Base-by-base conservation (phyloP, 805 yeast genomes). In the Starmera caribaea region DNA sequence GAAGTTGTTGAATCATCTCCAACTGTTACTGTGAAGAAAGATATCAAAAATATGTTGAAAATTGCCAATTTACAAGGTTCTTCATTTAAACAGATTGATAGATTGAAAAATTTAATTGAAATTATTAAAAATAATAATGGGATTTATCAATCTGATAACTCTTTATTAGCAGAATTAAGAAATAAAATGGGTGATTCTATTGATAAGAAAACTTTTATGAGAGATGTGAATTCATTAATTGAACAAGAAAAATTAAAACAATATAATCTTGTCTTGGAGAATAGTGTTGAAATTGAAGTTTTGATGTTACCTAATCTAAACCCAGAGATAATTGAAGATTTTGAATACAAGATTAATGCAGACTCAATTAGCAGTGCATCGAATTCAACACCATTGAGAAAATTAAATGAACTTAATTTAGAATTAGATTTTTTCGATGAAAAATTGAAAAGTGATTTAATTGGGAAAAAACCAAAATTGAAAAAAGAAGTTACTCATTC, bases 151-250 rank as follows among this genome's bases (percentile, higher is more conserved):
- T 60, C 72, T 1, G 69, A 73, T n/a, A 51, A 48, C 13, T 58
- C 53, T 9, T 59, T 79, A 30, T 51, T 63, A 31, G 62, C 59
- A 9, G 55, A 50, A 5, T 47, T 79, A 2, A 65, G 74, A n/a
- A 64, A 60, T 3, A 47, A 45, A 14, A 45, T 71, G 45, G 69
- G 68, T 0, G 63, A 71, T 12, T 56, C 55, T 1, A 62, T 77
- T 14, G 89, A 81, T 47, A 67, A 73, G 29, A 69, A 68, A 38
- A 81, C 89, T 0, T 49, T 74, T 11, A 49, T 53, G 7, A 65
- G 69, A 6, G 81, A 74, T 45, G 59, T 73, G 0, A 45, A 48
- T 1, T 41, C 49, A 4, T 56, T 76, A 26, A 57, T 56, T 5
- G 44, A 46, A 0, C 55, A 63, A 11, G 65, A 7, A 49, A 51